Conservation (phyloP, 805 yeast genomes). For the Nakazawaea molendinolei region DNA sequence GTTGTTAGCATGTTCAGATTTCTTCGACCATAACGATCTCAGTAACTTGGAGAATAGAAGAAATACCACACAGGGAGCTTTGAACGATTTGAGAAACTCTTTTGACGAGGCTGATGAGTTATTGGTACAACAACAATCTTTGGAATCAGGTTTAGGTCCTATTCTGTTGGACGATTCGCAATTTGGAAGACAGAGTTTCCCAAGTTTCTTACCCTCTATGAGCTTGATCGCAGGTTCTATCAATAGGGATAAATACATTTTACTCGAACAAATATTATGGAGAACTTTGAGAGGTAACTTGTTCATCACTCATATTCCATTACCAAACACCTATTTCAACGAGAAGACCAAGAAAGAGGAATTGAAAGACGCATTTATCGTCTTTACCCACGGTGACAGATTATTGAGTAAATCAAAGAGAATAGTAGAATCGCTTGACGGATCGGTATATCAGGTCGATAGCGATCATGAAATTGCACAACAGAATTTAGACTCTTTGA, state of each 20-base stretch:
- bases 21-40: slow-evolving; percentile 24
- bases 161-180: slow-evolving; percentile 24
- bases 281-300: slow-evolving; percentile 90
- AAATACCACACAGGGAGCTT: slow-evolving; percentile 14
- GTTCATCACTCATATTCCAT: slow-evolving; percentile 68
- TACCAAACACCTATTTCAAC: slow-evolving; percentile 62
- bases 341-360: slow-evolving; percentile 45
- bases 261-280: slow-evolving; percentile 83
- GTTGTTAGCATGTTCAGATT: slow-evolving; percentile 26
- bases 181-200: slow-evolving; percentile 10
- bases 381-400: slow-evolving; percentile 84
- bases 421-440: slow-evolving; percentile 86
- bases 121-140: slow-evolving; percentile 19
- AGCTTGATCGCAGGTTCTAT: slow-evolving; percentile 75
- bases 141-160: slow-evolving; percentile 20
- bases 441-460: slow-evolving; percentile 60
- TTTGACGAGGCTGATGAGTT: slow-evolving; percentile 21
- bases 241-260: slow-evolving; percentile 56
- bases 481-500: slow-evolving; percentile 44
- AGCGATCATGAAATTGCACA: slow-evolving; percentile 32
- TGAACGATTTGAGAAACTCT: slow-evolving; percentile 21
- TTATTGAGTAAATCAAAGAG: slow-evolving; percentile 64
- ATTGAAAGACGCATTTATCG: slow-evolving; percentile 74
- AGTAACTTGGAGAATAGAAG: slow-evolving; percentile 24
- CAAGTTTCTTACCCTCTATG: slow-evolving; percentile 26